Percentiles rank a stretch among this genome's conserved stretches.
phyloP scores from a whole-genome alignment of 1,284 basidiomycete species.

The Trametes sp. region DNA sequence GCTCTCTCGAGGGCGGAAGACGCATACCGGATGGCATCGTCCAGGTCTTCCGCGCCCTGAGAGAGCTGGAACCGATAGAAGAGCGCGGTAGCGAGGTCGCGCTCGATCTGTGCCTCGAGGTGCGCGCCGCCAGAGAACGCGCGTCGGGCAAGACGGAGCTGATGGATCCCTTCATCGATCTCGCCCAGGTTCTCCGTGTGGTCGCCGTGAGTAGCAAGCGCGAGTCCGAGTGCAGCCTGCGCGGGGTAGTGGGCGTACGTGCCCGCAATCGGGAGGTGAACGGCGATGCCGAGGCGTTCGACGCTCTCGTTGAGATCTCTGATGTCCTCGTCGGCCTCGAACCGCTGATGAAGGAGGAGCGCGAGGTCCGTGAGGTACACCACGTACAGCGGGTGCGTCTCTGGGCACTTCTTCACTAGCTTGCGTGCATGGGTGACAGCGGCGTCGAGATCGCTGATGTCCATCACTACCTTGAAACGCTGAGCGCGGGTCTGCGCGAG shows the following conservation, averaged over 20 bases:
- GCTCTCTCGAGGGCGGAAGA: conserved; percentile 8
- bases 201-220: conserved; percentile 7
- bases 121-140: conserved; percentile 8
- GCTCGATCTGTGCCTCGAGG: conserved; percentile 19
- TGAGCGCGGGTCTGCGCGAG: conserved; percentile 1
- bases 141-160: conserved; percentile 9
- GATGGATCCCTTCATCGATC: conserved; percentile 13
- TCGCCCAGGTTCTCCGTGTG: not conserved
- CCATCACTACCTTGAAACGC: conserved; percentile 13
- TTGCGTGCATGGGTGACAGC: conserved; percentile 7
- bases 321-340: conserved; percentile 7
- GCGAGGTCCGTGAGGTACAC: conserved; percentile 9
- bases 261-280: not conserved
- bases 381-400: conserved; percentile 3
- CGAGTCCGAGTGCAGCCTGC: conserved; percentile 5
- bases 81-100: conserved; percentile 12
- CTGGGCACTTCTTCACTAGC: not conserved
- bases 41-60: conserved; percentile 6
- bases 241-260: conserved; percentile 9
- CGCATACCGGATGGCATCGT: conserved; percentile 13
- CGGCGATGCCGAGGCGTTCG: not conserved
- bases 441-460: conserved; percentile 13
- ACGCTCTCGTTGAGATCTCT: conserved; percentile 12
- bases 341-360: not conserved
- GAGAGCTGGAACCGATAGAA: conserved; percentile 11